Percentiles rank a stretch among this genome's conserved stretches.
Evolutionary conservation across 1,284 basidiomycete species (phyloP).

Genomic region (Mycosarcoma mackinlayi): DNA sequence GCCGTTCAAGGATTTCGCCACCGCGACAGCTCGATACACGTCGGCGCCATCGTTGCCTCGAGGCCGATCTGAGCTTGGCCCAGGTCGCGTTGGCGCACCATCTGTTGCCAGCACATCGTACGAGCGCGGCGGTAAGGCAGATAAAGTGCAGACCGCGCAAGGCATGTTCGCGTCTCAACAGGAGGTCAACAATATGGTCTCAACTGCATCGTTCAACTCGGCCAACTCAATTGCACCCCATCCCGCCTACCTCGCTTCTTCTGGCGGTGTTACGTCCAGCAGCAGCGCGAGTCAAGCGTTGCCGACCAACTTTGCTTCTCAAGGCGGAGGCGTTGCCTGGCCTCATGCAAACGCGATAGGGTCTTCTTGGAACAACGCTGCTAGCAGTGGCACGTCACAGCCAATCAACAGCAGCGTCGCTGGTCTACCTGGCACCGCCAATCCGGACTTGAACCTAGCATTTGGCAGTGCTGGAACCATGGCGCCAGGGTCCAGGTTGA

Average conservation of each 20-base stretch:
- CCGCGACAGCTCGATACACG: conserved; percentile 24
- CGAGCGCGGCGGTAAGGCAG: conserved; percentile 18
- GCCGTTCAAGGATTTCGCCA: conserved; percentile 21
- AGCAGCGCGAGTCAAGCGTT: conserved; percentile 3
- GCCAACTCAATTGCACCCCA: conserved; percentile 24
- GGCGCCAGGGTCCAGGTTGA: too few relatives aligned
- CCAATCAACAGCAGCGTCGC: not conserved
- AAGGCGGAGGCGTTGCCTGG: not conserved
- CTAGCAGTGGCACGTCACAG: not conserved
- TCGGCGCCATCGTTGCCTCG: conserved; percentile 23
- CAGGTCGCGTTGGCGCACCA: not conserved
- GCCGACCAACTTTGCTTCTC: not conserved
- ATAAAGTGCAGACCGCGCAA: conserved; percentile 6
- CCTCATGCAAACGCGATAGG: not conserved
- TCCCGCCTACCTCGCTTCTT: conserved; percentile 35
- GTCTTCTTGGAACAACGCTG: conserved; percentile 21
- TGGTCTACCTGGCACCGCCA: not conserved
- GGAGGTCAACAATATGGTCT: not conserved
- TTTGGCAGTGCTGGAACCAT: not conserved
- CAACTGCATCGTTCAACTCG: not conserved
- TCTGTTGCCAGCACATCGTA: conserved; percentile 23
- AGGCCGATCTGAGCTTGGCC: conserved; percentile 20
- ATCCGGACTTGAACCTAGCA: not conserved
- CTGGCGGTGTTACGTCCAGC: not conserved
- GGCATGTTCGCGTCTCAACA: conserved; percentile 1